These are phyloP conservation scores for Phytophthora melonis DNA, from an alignment of 352 stramenopile genomes.

Conservation along the genomic window DNA sequence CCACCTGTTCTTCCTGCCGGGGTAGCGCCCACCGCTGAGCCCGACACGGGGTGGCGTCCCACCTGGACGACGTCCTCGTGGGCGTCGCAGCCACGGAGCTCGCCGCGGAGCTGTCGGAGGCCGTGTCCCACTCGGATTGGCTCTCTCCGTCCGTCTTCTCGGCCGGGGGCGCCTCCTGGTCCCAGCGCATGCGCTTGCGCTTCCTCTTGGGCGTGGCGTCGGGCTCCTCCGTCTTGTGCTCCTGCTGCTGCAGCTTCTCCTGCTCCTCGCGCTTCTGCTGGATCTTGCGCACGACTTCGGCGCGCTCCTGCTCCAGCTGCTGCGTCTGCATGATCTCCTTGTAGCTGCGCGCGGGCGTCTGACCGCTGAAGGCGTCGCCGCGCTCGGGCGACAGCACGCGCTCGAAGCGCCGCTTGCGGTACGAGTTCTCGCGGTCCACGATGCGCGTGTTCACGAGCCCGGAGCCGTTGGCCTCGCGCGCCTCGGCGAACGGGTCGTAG, in stretches of 20 bases:
- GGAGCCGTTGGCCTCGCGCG: slow-evolving; percentile 86
- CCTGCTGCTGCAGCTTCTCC: slow-evolving; percentile 40
- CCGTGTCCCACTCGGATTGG: slow-evolving; percentile 82
- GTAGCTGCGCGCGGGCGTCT: slow-evolving; percentile 85
- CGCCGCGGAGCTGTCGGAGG: slow-evolving; percentile 52
- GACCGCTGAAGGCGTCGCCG: slow-evolving; percentile 90
- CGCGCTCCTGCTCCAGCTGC: slow-evolving; percentile 86
- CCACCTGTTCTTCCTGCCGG: slow-evolving; percentile 85
- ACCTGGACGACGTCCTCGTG: slow-evolving; percentile 68
- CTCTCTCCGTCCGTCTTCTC: slow-evolving; percentile 73
- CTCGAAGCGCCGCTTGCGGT: slow-evolving; percentile 91
- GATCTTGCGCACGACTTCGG: slow-evolving; percentile 90
- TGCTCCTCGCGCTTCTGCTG: slow-evolving; percentile 84
- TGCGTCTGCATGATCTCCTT: slow-evolving; percentile 94
- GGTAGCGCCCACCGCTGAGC: slow-evolving; percentile 39
- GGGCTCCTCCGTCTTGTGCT: slow-evolving; percentile 44
- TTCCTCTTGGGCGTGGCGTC: slow-evolving; percentile 68
- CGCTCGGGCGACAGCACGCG: slow-evolving; percentile 90
- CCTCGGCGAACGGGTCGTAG: slow-evolving; percentile 90
- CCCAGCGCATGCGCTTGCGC: slow-evolving; percentile 87
- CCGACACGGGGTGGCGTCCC: slow-evolving; percentile 74
- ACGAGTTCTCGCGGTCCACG: slow-evolving; percentile 93
- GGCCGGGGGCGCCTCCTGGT: slow-evolving; percentile 63
- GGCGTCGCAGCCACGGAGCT: slow-evolving; percentile 53
- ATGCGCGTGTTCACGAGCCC: slow-evolving; percentile 96